Percentiles rank a stretch among this genome's conserved stretches.
These are phyloP conservation scores for Lichtheimia ornata DNA, from an alignment of 371 early-diverging fungal genomes.

Conservation along the genomic window DNA sequence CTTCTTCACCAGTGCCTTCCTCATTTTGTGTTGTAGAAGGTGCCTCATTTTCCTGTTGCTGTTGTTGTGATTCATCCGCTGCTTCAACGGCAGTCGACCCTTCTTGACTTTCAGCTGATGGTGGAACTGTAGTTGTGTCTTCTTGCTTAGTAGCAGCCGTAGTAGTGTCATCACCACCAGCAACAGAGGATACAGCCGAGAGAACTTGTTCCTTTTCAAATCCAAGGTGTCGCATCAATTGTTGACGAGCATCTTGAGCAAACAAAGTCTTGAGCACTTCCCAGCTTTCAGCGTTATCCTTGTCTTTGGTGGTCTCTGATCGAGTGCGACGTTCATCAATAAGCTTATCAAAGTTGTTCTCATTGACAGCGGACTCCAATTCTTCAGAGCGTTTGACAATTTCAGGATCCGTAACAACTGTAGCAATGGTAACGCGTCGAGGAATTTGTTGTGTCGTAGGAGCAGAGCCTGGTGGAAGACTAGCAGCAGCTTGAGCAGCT, in stretches of 20 bases:
- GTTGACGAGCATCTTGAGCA: constrained; percentile 77
- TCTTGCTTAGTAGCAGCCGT: constrained; percentile 14
- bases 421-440: constrained; percentile 46
- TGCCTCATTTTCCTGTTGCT: constrained; percentile 8
- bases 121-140: constrained; percentile 19
- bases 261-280: constrained; percentile 84
- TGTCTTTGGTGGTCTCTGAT: constrained; percentile 31
- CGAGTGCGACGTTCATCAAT: constrained; percentile 60
- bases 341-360: constrained; percentile 56
- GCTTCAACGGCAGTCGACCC: constrained; percentile 5
- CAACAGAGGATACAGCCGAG: constrained; percentile 44
- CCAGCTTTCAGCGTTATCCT: constrained; percentile 77
- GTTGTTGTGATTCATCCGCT: not conserved
- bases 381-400: constrained; percentile 66
- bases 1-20: constrained; percentile 11
- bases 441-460: constrained; percentile 39
- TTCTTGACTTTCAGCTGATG: constrained; percentile 17
- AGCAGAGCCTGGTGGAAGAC: constrained; percentile 51
- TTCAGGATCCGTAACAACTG: constrained; percentile 66
- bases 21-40: constrained; percentile 8
- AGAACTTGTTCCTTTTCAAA: constrained; percentile 72
- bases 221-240: constrained; percentile 83
- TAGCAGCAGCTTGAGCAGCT: constrained; percentile 43
- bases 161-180: constrained; percentile 15
- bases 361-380: constrained; percentile 60